Evolutionary conservation across 805 yeast genomes (phyloP), one percentile per base, ranked within the genome.

Genomic region (Lipomyces kockii): DNA sequence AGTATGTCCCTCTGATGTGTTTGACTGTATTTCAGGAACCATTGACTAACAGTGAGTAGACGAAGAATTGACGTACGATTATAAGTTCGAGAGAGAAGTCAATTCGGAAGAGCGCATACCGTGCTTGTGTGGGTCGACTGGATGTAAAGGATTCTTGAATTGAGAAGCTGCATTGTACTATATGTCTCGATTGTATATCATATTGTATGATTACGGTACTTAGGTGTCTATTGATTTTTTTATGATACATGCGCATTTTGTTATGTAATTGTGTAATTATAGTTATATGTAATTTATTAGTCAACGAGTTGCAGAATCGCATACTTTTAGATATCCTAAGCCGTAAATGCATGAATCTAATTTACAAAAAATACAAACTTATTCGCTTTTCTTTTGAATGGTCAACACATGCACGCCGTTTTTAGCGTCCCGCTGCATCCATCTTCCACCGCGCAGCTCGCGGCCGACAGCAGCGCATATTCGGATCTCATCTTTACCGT

Each of bases 51-150:
- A 32, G 9, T 3, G 34, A 35, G 25, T 46, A 65, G 78, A 78
- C 65, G 83, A 81, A 66, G 99, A 95, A 76, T 82, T 95, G 74
- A 95, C 99, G 0, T 95, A 95, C 74, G 98, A 95, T 78, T 95
- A 95, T 78, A 93, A 94, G 77, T 95, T 95, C 77, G 98, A 92
- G 78, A 83, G 97, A 63, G 73, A 71, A 39, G 71, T 70, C 25
- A 71, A 72, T 53, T 68, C 73, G 20, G 72, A 67, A 27, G 75
- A 72, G 59, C 64, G 75, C 17, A 73, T 73, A 35, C 76, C 91
- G 12, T 95, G 99, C 81, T 83, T 92, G 14, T 95, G 99, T 83
- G 99, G 99, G 2, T 93, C 98, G 0, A 87, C 92, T 0, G 92
- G 90, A 0, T 95, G 99, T 80, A 92, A 92, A 78, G 98, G 98